Evolutionary conservation across 441 rosid species (phyloP), one percentile per base, ranked within the genome.

Genomic region (Populus hybrid): DNA sequence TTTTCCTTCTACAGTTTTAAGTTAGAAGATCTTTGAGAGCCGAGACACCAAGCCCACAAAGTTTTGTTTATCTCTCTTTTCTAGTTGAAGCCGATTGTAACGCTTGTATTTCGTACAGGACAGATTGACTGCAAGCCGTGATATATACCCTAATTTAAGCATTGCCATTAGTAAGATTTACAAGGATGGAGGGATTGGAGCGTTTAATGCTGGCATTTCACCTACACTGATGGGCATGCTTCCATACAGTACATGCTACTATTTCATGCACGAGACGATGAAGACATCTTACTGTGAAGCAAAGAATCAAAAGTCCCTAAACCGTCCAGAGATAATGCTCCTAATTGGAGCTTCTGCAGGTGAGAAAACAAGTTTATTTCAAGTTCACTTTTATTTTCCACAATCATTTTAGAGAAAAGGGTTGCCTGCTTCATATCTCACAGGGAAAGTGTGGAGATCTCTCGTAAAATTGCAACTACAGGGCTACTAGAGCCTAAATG

Each of bases 151-250:
- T 73, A 88, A 73, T 81, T 80, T 96, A 72, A 87, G 86, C 77
- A 85, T 93, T 76, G 97, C 99, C 64, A 38, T 96, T 57, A 86
- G 91, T 73, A 96, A 90, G 82, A 94, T 96, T 63, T 81, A 91
- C 54, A 90, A 82, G 82, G 92, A 93, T 67, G 98, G 95, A 72
- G 99, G 99, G 18, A 65, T 93, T 70, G 85, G 97, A 74, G 94
- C 90, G 81, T 91, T 96, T 80, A 92, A 96, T 72, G 87, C 98
- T 28, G 98, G 99, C 59, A 38, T 96, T 75, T 86, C 89, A 72
- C 99, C 99, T 21, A 93, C 99, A 9, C 79, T 96, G 75, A 78
- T 93, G 0, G 99, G 99, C 78, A 96, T 96, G 99, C 97, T 96
- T 85, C 99, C 99, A 1, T 96, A 94, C 81, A 94, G 98, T 85